Conservation (phyloP, 176 grass and related monocot species). For the Rhynchospora tenuis region DNA sequence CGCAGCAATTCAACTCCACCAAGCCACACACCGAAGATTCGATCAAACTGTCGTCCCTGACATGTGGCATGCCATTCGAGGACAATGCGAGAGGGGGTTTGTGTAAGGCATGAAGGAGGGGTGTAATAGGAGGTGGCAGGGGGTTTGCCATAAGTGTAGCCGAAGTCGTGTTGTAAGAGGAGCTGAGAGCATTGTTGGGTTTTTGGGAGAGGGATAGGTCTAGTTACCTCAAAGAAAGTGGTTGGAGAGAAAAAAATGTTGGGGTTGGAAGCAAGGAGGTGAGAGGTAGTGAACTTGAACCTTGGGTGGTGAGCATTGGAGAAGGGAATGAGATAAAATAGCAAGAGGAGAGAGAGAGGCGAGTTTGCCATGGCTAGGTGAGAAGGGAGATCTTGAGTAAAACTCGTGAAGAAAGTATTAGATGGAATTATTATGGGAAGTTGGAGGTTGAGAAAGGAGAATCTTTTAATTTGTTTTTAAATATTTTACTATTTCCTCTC, state of each 20-base stretch:
- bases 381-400: not conserved
- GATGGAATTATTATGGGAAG: not conserved
- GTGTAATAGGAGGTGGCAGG: constrained; percentile 47
- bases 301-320: constrained; percentile 11
- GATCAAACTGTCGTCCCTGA: constrained; percentile 58
- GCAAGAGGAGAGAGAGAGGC: not conserved
- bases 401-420: not conserved
- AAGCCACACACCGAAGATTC: constrained; percentile 79
- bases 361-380: constrained; percentile 20
- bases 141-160: constrained; percentile 43
- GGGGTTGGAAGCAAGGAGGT: constrained; percentile 18
- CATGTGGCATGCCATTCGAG: constrained; percentile 60
- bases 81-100: constrained; percentile 42
- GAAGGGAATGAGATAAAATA: not conserved
- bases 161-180: constrained; percentile 63
- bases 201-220: constrained; percentile 47
- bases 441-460: constrained; percentile 9
- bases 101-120: constrained; percentile 37
- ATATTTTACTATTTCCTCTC: not conserved
- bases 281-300: constrained; percentile 32
- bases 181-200: constrained; percentile 47
- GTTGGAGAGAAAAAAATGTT: constrained; percentile 29
- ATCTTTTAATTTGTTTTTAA: not conserved
- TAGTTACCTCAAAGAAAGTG: constrained; percentile 75
- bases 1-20: constrained; percentile 67